phyloP scores from a whole-genome alignment of 768 basidiomycete genomes.

The Hemileccinum rubropunctum region DNA sequence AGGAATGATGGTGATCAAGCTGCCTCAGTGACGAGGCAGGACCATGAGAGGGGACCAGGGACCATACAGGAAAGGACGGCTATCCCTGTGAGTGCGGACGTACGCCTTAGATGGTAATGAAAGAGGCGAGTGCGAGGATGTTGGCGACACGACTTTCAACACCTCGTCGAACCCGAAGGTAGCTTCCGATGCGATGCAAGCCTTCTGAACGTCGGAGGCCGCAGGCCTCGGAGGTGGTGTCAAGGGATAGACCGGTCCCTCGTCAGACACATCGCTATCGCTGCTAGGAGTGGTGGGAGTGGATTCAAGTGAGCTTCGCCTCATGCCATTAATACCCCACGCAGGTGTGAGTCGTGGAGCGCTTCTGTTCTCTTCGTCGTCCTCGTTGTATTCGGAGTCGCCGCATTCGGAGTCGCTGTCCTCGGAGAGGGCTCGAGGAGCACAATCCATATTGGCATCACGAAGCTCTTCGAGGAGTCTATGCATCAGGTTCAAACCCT shows the following conservation, averaged over 20 bases:
- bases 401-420: slow-evolving; percentile 1
- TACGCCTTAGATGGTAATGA: slow-evolving; percentile 1
- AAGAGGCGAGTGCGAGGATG: background rate
- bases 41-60: background rate
- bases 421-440: slow-evolving; percentile 2
- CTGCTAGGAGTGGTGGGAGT: background rate
- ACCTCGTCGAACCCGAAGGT: background rate
- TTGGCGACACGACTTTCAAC: background rate
- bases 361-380: background rate
- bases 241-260: slow-evolving; percentile 2
- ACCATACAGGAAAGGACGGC: background rate
- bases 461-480: slow-evolving; percentile 11
- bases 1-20: background rate
- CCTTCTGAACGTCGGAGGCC: background rate
- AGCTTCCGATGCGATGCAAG: background rate
- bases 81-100: slow-evolving; percentile 4
- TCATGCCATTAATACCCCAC: background rate
- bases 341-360: background rate
- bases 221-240: background rate
- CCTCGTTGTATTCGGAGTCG: background rate
- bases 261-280: slow-evolving; percentile 1
- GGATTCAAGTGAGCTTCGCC: background rate
- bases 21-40: slow-evolving; percentile 3
- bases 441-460: slow-evolving; percentile 7
- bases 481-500: slow-evolving; percentile 5